Evolutionary conservation across 108 stramenopile species (phyloP).

Genomic region (Halocafeteria seosinensis): DNA sequence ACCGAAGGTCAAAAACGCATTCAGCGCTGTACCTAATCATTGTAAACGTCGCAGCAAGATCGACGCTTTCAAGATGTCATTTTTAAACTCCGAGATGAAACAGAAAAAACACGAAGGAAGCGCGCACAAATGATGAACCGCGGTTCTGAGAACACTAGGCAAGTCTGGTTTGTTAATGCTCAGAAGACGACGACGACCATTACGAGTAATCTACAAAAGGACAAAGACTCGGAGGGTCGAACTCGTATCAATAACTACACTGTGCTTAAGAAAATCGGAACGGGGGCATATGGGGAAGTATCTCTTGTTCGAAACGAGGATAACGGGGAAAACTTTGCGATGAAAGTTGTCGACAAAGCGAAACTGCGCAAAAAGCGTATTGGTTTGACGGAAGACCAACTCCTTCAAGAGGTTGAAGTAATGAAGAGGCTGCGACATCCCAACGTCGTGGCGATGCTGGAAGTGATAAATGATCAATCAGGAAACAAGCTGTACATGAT

Average conservation of each 20-base stretch:
- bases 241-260: conserved; percentile 4
- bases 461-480: conserved; percentile 37
- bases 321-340: conserved; percentile 2
- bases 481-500: conserved; percentile 32
- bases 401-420: conserved; percentile 38
- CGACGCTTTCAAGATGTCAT: conserved; percentile 3
- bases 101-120: neutral
- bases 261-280: conserved; percentile 3
- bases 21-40: too few species aligned
- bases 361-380: conserved; percentile 8
- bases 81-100: neutral
- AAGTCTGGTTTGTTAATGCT: neutral
- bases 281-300: conserved; percentile 10
- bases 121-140: neutral
- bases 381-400: conserved; percentile 15
- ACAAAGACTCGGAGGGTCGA: neutral
- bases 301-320: neutral
- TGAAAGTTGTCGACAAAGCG: conserved; percentile 40
- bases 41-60: neutral
- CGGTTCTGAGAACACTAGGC: neutral
- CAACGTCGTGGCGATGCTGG: conserved; percentile 31
- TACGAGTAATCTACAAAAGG: neutral
- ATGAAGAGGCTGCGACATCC: conserved; percentile 38
- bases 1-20: too few species aligned
- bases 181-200: neutral